These are phyloP conservation scores for Phytophthora constricta DNA, from an alignment of 352 stramenopile species.

Conservation along the genomic window DNA sequence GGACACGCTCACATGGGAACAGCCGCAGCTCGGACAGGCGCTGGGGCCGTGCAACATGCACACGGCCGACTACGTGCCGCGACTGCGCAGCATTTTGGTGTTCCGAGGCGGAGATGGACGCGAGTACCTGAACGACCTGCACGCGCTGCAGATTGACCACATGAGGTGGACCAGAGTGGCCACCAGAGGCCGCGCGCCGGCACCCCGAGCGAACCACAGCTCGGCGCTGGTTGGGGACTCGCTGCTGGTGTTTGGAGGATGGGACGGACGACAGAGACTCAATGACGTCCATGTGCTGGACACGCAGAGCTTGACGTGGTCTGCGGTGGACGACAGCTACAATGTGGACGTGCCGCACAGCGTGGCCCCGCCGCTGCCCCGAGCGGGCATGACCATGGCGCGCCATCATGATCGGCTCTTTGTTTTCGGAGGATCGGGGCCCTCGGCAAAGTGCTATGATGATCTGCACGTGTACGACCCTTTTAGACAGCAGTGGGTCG, in stretches of 20 bases:
- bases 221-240: constrained; percentile 85
- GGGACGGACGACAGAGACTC: constrained; percentile 91
- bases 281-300: constrained; percentile 98
- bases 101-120: constrained; percentile 94
- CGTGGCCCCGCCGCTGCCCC: constrained; percentile 84
- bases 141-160: constrained; percentile 91
- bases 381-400: constrained; percentile 97
- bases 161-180: constrained; percentile 88
- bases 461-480: constrained; percentile 95
- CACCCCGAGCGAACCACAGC: constrained; percentile 94
- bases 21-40: constrained; percentile 48
- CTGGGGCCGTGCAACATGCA: constrained; percentile 97
- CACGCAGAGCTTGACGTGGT: constrained; percentile 91
- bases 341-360: constrained; percentile 34
- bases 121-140: constrained; percentile 97
- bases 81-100: constrained; percentile 89
- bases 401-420: constrained; percentile 91
- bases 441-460: constrained; percentile 95
- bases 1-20: constrained; percentile 64
- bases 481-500: constrained; percentile 56
- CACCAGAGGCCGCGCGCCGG: constrained; percentile 80
- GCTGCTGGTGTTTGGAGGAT: constrained; percentile 96
- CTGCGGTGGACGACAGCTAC: constrained; percentile 50
- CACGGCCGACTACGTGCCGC: constrained; percentile 93
- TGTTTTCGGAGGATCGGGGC: constrained; percentile 95